phyloP scores from a whole-genome alignment of 78 protist genomes.

The Neovahlkampfia damariscottae region DNA sequence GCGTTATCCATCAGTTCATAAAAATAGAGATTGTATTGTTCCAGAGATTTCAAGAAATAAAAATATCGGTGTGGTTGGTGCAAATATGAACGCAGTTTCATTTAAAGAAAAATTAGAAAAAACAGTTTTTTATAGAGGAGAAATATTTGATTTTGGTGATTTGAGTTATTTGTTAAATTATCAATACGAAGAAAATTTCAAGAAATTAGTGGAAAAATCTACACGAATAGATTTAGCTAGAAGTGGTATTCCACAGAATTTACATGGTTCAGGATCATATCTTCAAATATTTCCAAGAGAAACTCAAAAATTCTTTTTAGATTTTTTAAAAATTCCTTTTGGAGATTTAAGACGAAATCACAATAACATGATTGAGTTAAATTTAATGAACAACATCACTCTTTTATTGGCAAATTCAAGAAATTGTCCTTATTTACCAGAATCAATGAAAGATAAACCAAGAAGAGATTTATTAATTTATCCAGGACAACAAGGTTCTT shows the following conservation, averaged over 20 bases:
- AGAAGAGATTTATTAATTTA: not conserved
- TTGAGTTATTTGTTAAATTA: not conserved
- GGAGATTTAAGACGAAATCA: constrained; percentile 6
- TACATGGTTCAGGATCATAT: not conserved
- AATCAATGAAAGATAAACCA: not conserved
- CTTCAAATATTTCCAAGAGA: not conserved
- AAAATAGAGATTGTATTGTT: constrained; percentile 27
- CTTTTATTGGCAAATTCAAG: constrained; percentile 9
- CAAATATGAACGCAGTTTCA: not conserved
- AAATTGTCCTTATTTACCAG: constrained; percentile 16
- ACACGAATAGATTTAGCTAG: not conserved
- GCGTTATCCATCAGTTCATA: not conserved
- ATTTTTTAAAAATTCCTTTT: not conserved
- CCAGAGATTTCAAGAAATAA: constrained; percentile 27
- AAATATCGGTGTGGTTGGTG: constrained; percentile 30
- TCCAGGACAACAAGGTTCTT: not conserved
- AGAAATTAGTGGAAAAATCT: not conserved
- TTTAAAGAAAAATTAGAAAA: not conserved
- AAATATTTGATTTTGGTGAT: not conserved
- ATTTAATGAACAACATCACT: not conserved
- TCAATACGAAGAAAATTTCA: not conserved
- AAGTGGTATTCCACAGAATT: not conserved
- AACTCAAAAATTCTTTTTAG: not conserved
- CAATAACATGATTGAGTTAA: constrained; percentile 3
- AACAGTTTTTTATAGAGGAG: not conserved